These are phyloP conservation scores for Chaetothyriales sp. DNA, from an alignment of 2,329 filamentous ascomycete genomes.

Conservation along the genomic window DNA sequence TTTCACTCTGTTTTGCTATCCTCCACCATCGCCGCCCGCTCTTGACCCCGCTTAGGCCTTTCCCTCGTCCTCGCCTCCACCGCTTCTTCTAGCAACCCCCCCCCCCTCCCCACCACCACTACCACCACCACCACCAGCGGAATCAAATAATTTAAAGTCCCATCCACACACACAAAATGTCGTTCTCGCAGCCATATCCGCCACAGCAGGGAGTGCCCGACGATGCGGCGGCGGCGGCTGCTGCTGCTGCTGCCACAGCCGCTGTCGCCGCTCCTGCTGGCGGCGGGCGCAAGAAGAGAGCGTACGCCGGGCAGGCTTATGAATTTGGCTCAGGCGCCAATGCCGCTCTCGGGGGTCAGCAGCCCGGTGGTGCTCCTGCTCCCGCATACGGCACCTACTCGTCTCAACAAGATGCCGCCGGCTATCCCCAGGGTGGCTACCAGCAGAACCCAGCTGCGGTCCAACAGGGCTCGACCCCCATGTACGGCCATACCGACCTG, in stretches of 20 bases:
- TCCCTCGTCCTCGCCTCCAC: neutral
- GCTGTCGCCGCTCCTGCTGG: conserved; percentile 18
- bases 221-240: conserved; percentile 26
- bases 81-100: neutral
- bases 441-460: conserved; percentile 23
- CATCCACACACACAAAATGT: conserved; percentile 37
- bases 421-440: conserved; percentile 30
- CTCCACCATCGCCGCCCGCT: neutral
- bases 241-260: conserved; percentile 27
- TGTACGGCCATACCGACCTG: conserved; percentile 29
- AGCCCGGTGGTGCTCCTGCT: conserved; percentile 37
- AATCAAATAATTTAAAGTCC: conserved; percentile 22
- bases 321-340: conserved; percentile 84
- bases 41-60: neutral
- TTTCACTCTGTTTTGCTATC: neutral
- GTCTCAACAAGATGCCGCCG: conserved; percentile 34
- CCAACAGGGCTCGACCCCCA: conserved; percentile 17
- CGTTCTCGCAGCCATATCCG: conserved; percentile 29
- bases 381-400: conserved; percentile 44
- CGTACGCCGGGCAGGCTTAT: conserved; percentile 87
- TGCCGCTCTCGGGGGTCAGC: conserved; percentile 40
- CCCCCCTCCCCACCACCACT: too few relatives aligned
- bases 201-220: conserved; percentile 1
- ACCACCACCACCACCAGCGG: too few relatives aligned
- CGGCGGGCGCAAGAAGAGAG: conserved; percentile 60